Percentiles rank a stretch among this genome's conserved stretches.
phyloP scores from a whole-genome alignment of 1,139 yeast species.

The Blastobotrys elegans region DNA sequence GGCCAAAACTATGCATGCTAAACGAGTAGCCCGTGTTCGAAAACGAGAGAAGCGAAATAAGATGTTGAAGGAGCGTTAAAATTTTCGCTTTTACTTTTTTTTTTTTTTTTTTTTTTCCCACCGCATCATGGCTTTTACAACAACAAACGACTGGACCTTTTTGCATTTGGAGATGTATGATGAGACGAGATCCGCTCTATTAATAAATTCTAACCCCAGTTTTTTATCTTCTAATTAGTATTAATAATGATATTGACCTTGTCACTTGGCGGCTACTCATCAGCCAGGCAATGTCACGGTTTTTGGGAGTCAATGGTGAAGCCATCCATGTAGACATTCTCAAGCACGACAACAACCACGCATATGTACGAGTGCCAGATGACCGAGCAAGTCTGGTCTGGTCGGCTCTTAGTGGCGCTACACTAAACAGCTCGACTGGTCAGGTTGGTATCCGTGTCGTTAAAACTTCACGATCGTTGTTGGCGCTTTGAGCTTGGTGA shows the following conservation, averaged over 20 bases:
- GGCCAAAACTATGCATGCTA: slow-evolving; percentile 40
- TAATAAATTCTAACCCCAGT: background rate
- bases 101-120: background rate
- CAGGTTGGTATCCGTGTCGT: slow-evolving; percentile 25
- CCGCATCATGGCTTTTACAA: background rate
- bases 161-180: slow-evolving; percentile 36
- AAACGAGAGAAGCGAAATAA: slow-evolving; percentile 41
- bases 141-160: slow-evolving; percentile 36
- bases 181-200: background rate
- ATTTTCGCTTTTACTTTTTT: background rate
- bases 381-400: slow-evolving; percentile 24
- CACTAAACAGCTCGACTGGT: slow-evolving; percentile 7
- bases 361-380: slow-evolving; percentile 28
- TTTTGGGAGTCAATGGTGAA: slow-evolving; percentile 41
- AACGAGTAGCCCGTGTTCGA: slow-evolving; percentile 38
- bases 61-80: slow-evolving; percentile 39
- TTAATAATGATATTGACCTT: slow-evolving; percentile 28
- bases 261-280: slow-evolving; percentile 43
- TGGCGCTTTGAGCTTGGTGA: slow-evolving; percentile 3
- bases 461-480: slow-evolving; percentile 26
- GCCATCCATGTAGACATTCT: slow-evolving; percentile 41
- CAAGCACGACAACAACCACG: slow-evolving; percentile 22
- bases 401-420: slow-evolving; percentile 27
- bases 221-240: background rate
- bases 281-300: slow-evolving; percentile 33